Evolutionary conservation across 1,139 yeast genomes (phyloP).

Genomic region (Suhomyces anneliseae): DNA sequence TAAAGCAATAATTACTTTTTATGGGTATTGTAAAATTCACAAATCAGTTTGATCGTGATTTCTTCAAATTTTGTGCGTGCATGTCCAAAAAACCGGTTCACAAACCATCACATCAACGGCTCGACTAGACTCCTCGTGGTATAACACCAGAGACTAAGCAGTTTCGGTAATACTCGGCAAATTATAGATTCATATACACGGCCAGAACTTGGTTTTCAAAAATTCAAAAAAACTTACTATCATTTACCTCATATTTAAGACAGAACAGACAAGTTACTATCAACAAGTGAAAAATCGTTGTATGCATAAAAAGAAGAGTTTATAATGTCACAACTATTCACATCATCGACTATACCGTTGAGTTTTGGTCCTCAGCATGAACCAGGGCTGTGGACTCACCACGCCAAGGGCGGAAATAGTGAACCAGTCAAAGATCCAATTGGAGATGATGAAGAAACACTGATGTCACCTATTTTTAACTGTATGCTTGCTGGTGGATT

Average conservation of each 20-base stretch:
- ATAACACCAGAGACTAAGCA: background rate
- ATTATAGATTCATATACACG: background rate
- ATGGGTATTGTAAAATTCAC: no score
- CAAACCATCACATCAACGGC: background rate
- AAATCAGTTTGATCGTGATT: no score
- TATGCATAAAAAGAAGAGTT: background rate
- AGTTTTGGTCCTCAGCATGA: conserved; percentile 27
- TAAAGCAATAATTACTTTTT: no score
- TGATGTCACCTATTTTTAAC: conserved; percentile 49
- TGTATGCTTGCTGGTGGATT: conserved; percentile 88
- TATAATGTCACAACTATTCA: conserved; percentile 32
- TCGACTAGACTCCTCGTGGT: background rate
- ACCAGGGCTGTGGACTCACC: conserved; percentile 15
- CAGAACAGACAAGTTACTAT: background rate
- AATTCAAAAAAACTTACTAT: background rate
- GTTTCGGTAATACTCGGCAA: background rate
- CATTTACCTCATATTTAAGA: background rate
- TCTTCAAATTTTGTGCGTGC: background rate
- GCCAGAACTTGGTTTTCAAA: background rate
- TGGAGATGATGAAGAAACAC: conserved; percentile 9
- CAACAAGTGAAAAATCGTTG: background rate
- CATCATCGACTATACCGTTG: conserved; percentile 48
- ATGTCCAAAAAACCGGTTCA: background rate
- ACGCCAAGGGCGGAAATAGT: conserved; percentile 14
- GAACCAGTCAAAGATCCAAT: conserved; percentile 1